Evolutionary conservation across 345 rosid genomes (phyloP), one percentile per base, ranked within the genome.

Genomic region (Salix koriyanagi): DNA sequence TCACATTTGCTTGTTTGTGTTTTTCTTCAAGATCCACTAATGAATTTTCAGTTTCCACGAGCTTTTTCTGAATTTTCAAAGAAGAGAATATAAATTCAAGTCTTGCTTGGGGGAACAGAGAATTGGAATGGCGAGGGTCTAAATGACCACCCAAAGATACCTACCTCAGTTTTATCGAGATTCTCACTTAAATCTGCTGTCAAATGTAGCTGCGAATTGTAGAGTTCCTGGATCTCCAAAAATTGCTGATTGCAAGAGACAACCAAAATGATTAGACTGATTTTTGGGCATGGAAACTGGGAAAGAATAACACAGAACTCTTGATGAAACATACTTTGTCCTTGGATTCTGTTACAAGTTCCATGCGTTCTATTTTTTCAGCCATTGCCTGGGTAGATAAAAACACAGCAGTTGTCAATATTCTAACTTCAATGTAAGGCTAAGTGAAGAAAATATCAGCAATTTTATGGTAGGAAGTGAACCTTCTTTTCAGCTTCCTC

Each of bases 401-500:
- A 77, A 76, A 76, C 50, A 71, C 58, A 78, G 62, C n/a, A 74
- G 75, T 37, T 18, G 76, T 46, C 16, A 69, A 78, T 50, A 73
- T n/a, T 69, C 71, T 46, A 21, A 23, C 77, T 73, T 73, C 69
- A 44, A 28, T 42, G 48, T 9, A 73, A 79, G 52, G 70, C 75
- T 8, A 21, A 4, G 42, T 15, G 34, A 67, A 65, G 67, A 34
- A 69, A 39, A 79, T 30, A 69, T 37, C 19, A 37, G 34, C 70
- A 71, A 72, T 77, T 30, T 28, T 78, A 54, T 39, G 16, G 30
- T 65, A 75, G 74, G 67, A 66, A 66, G 32, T 58, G 37, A 42
- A 96, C 99, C 98, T 93, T 96, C 86, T 93, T 96, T 87, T 96
- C 97, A 26, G 96, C 94, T 87, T 93, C 98, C 82, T 96, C 99